Base-by-base conservation (phyloP, 106 monocot genomes). In the Dendrobium catenatum region DNA sequence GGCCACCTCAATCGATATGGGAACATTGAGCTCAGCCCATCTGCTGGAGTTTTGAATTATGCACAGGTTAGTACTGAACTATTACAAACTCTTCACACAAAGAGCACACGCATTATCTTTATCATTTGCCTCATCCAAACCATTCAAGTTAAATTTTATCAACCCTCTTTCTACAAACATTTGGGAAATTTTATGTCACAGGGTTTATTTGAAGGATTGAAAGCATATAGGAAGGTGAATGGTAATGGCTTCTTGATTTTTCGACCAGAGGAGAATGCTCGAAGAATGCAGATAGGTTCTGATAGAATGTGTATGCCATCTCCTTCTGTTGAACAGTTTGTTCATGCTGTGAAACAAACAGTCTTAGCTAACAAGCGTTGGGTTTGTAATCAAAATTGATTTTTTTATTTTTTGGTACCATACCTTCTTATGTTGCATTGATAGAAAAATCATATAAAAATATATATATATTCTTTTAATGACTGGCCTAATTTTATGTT, bases 191-290 rank as follows among this genome's bases (percentile, higher is more conserved):
- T 20, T 73, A 41, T 48, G 17, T 24, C 51, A 20, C 81, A 91
- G 90, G 91, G 91, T 4, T 47, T 91, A 59, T 86, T 86, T 73
- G 91, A 91, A 82, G 91, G 91, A 5, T 48, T 91, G 58, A 91
- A 91, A 79, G 91, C 91, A 9, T 85, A 85, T 78, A 81, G 86
- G 77, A 91, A 79, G 75, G 68, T 40, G 18, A 81, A 85, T 26
- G 88, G 86, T 16, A 47, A 66, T 54, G 84, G 83, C 7, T 17
- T 88, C 3, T 54, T 88, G 41, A 82, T 91, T 13, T 91, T 91
- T 84, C 76, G 91, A 37, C 88, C 88, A 26, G 82, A 86, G 27
- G 86, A 88, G 59, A 91, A 91, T 48, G 91, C 86, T 6, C 66
- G 77, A 5, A 68, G 91, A 26, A 86, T 91, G 88, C 82, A 78